Percentiles rank a stretch among this genome's conserved stretches.
Evolutionary conservation across 2,329 filamentous ascomycete species (phyloP).

Genomic region (Penicillium frequentans): DNA sequence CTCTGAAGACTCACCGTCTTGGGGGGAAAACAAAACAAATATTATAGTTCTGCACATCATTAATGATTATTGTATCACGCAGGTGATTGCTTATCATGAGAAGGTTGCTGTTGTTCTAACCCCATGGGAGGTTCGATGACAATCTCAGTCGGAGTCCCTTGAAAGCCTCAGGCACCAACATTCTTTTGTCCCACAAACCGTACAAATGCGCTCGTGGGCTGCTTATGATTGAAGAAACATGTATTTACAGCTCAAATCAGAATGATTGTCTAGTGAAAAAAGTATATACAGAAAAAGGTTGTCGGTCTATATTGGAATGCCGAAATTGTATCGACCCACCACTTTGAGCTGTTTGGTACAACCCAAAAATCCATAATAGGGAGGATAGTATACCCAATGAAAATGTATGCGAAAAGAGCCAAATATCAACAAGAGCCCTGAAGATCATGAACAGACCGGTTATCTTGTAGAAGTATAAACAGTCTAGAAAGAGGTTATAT

Average conservation of each 20-base stretch:
- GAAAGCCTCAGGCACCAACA: too few species aligned
- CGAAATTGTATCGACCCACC: background rate
- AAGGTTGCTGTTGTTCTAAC: too few species aligned
- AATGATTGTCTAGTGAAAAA: background rate
- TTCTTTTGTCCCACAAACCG: too few species aligned
- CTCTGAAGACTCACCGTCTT: too few species aligned
- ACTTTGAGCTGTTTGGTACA: background rate
- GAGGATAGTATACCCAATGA: background rate
- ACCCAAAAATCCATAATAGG: background rate
- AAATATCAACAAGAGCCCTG: background rate
- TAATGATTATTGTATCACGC: too few species aligned
- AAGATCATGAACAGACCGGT: background rate
- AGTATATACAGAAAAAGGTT: background rate
- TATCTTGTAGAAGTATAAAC: background rate
- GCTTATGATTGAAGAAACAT: background rate
- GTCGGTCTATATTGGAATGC: background rate
- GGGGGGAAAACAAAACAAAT: too few species aligned
- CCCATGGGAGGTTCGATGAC: too few species aligned
- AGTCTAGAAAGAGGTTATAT: background rate
- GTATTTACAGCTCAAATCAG: background rate
- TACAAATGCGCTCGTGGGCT: too few species aligned
- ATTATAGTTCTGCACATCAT: too few species aligned
- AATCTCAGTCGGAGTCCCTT: too few species aligned
- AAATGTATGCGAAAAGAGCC: background rate
- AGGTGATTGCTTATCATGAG: too few species aligned